Evolutionary conservation across 306 rosid genomes (phyloP), one percentile per base, ranked within the genome.

Genomic region (Cyclanthera cordifolia): DNA sequence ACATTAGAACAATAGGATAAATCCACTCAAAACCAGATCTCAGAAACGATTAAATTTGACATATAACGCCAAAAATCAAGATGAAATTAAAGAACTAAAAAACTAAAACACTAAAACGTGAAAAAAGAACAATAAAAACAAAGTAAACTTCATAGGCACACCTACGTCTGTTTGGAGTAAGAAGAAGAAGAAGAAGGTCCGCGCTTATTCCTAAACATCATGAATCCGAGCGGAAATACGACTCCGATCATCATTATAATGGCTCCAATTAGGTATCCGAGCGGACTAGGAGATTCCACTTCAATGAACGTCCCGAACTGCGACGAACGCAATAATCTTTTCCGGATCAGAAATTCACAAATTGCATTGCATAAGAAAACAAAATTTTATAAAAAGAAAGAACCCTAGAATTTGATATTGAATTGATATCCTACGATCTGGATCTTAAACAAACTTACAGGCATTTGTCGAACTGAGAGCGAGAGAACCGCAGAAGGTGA

Each of bases 91-190:
- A 41, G 12, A 64, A 14, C 11, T 21, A 2, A 61, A 16, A 7
- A 60, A 17, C 67, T 37, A 61, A 39, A 1, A 17, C n/a, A 11
- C 0, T 32, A 32, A 3, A 32, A 32, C n/a, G 25, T 6, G 1
- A 3, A 67, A 45, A 41, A 13, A 13, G 74, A 53, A 27, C 8
- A 65, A 55, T 46, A 20, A 52, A 80, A 76, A 53, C 58, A 1
- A 39, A 65, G 53, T 23, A 21, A 41, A 65, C 2, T 65, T 23
- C 70, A 65, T 65, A 45, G 81, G 99, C 90, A 93, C 94, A 90
- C 99, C 99, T 93, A 93, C 99, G 99, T 93, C 99, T 90, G 96
- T 90, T 90, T 93, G 95, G 96, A 75, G 83, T 87, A 92, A 6
- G 69, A 63, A 60, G 98, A 85, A 54, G 93, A 85, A 72, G 95